These are phyloP conservation scores for Phytopythium delawarense DNA, from an alignment of 352 stramenopile species.

Conservation along the genomic window DNA sequence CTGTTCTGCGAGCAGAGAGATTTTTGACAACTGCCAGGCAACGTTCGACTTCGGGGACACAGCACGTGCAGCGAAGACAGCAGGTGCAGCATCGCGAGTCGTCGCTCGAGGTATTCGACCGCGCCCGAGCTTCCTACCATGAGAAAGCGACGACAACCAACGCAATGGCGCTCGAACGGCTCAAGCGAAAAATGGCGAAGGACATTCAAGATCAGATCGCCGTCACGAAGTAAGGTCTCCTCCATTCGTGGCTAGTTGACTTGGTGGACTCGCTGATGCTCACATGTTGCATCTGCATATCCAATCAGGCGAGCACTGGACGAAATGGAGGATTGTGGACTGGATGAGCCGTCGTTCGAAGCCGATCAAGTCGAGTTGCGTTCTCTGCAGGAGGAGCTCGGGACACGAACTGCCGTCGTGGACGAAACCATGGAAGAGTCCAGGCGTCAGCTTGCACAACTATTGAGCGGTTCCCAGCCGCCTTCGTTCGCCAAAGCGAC, in stretches of 20 bases:
- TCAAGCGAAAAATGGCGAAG: conserved; percentile 32
- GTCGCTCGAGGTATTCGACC: conserved; percentile 7
- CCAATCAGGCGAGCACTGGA: conserved; percentile 23
- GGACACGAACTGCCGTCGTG: conserved; percentile 14
- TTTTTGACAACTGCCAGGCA: not conserved
- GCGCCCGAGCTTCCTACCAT: not conserved
- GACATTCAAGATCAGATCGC: conserved; percentile 46
- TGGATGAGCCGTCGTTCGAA: conserved; percentile 14
- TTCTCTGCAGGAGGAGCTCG: conserved; percentile 14
- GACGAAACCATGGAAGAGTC: conserved; percentile 20
- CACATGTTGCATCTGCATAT: not conserved
- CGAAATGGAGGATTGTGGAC: conserved; percentile 31
- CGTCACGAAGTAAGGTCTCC: conserved; percentile 33
- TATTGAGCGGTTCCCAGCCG: not conserved
- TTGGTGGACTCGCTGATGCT: not conserved
- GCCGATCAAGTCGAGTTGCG: conserved; percentile 28
- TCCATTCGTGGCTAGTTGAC: not conserved
- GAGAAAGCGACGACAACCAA: conserved; percentile 20
- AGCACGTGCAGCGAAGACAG: not conserved
- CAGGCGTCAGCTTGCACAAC: conserved; percentile 11
- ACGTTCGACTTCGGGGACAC: not conserved
- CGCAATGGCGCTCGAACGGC: conserved; percentile 22
- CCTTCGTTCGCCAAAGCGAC: not conserved
- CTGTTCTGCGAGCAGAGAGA: not conserved
- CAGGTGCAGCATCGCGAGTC: not conserved